Evolutionary conservation across 768 basidiomycete genomes (phyloP).

Genomic region (Boletus fagicola): DNA sequence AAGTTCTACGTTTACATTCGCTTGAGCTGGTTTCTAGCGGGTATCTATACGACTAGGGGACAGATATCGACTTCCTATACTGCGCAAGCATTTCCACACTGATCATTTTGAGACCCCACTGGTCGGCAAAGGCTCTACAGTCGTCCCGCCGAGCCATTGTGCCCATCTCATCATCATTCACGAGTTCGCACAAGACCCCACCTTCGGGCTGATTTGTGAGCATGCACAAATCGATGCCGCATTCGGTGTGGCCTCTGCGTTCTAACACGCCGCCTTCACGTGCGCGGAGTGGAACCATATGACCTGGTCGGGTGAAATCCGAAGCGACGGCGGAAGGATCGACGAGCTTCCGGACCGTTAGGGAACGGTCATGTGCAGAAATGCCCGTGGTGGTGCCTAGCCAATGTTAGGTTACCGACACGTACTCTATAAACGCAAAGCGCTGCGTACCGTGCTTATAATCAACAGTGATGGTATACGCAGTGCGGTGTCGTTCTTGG

Average conservation of each 20-base stretch:
- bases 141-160: slow-evolving; percentile 95
- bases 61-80: slow-evolving; percentile 24
- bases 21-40: neutral
- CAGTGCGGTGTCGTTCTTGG: slow-evolving; percentile 88
- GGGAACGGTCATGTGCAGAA: slow-evolving; percentile 90
- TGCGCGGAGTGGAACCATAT: slow-evolving; percentile 91
- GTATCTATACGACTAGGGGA: neutral
- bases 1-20: neutral
- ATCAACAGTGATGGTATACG: slow-evolving; percentile 95
- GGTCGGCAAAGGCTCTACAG: slow-evolving; percentile 85
- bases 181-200: slow-evolving; percentile 91
- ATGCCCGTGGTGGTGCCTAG: slow-evolving; percentile 93
- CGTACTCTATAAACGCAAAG: neutral
- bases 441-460: slow-evolving; percentile 69
- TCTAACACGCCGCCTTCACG: slow-evolving; percentile 79
- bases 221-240: slow-evolving; percentile 80
- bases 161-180: slow-evolving; percentile 86
- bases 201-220: slow-evolving; percentile 60
- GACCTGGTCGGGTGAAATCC: slow-evolving; percentile 91
- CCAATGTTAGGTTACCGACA: neutral
- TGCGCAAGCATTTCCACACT: slow-evolving; percentile 82
- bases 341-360: slow-evolving; percentile 84
- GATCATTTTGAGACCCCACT: slow-evolving; percentile 91
- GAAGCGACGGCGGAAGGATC: slow-evolving; percentile 48
- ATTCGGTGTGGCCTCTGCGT: slow-evolving; percentile 94